Evolutionary conservation across 2,329 filamentous ascomycete species (phyloP).

Genomic region (Nothophoma quercina): DNA sequence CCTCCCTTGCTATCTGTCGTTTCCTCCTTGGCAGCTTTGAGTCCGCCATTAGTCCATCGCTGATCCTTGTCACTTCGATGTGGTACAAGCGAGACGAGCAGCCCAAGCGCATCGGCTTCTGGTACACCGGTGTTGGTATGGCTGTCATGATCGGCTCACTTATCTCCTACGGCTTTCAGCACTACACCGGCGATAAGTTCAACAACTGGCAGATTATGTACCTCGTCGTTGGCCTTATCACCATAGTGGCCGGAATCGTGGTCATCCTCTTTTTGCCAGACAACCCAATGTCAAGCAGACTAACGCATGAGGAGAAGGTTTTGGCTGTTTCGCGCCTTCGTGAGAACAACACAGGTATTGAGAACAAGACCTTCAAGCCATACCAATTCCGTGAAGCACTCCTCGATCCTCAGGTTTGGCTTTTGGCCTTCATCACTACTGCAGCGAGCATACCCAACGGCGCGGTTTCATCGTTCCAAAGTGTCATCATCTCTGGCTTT

Average conservation of each 20-base stretch:
- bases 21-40: slow-evolving; percentile 64
- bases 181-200: slow-evolving; percentile 58
- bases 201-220: slow-evolving; percentile 72
- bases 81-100: slow-evolving; percentile 71
- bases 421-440: slow-evolving; percentile 45
- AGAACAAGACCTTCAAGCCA: slow-evolving; percentile 57
- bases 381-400: slow-evolving; percentile 56
- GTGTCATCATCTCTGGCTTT: slow-evolving; percentile 19
- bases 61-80: slow-evolving; percentile 72
- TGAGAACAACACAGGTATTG: slow-evolving; percentile 59
- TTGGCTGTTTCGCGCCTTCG: slow-evolving; percentile 52
- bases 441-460: slow-evolving; percentile 48
- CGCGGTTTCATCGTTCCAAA: slow-evolving; percentile 45
- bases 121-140: slow-evolving; percentile 58
- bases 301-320: slow-evolving; percentile 28
- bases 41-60: slow-evolving; percentile 56
- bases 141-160: slow-evolving; percentile 66
- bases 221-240: slow-evolving; percentile 61
- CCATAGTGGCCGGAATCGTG: slow-evolving; percentile 39
- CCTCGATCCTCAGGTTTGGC: slow-evolving; percentile 51
- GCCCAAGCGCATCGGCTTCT: slow-evolving; percentile 58
- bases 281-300: slow-evolving; percentile 34
- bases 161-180: slow-evolving; percentile 66
- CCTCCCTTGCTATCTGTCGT: slow-evolving; percentile 58
- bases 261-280: slow-evolving; percentile 66